Percentiles rank a stretch among this genome's conserved stretches.
phyloP scores from a whole-genome alignment of 2,329 filamentous ascomycete species.

The Aspergillus proliferans region DNA sequence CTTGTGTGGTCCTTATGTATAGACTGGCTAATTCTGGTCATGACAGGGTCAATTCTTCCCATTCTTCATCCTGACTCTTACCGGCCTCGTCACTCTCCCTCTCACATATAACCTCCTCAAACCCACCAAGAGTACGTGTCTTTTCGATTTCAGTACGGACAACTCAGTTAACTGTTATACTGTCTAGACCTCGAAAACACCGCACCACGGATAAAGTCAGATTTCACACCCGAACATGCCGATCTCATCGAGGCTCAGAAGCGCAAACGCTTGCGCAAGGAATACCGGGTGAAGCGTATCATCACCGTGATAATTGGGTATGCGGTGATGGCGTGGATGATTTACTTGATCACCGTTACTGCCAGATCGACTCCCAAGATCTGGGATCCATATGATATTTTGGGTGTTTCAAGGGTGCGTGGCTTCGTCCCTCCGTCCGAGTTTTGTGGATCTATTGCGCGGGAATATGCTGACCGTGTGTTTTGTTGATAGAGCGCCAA shows the following conservation, averaged over 20 bases:
- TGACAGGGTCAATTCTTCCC: conserved; percentile 90
- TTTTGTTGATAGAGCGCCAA: conserved; percentile 56
- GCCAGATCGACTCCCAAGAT: conserved; percentile 66
- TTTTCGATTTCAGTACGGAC: not conserved
- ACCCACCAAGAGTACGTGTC: conserved; percentile 58
- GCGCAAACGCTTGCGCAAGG: conserved; percentile 80
- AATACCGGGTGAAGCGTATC: conserved; percentile 79
- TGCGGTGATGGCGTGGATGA: conserved; percentile 79
- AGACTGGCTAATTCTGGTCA: not conserved
- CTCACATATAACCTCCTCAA: conserved; percentile 83
- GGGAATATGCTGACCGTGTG: not conserved
- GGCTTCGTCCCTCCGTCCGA: not conserved
- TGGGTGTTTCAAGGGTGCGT: conserved; percentile 73
- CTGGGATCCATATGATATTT: conserved; percentile 95
- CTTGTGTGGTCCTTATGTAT: not conserved
- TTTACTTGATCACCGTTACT: conserved; percentile 80
- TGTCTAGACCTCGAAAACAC: conserved; percentile 63
- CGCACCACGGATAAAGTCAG: conserved; percentile 73
- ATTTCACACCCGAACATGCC: conserved; percentile 74
- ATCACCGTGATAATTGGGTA: conserved; percentile 72
- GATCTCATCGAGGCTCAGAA: conserved; percentile 77
- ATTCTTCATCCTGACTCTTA: conserved; percentile 92
- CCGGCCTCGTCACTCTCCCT: conserved; percentile 79
- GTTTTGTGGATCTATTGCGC: not conserved
- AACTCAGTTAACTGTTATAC: conserved; percentile 6